Evolutionary conservation across 148 eudicot genomes (phyloP), one percentile per base, ranked within the genome.

Genomic region (Silene conica): DNA sequence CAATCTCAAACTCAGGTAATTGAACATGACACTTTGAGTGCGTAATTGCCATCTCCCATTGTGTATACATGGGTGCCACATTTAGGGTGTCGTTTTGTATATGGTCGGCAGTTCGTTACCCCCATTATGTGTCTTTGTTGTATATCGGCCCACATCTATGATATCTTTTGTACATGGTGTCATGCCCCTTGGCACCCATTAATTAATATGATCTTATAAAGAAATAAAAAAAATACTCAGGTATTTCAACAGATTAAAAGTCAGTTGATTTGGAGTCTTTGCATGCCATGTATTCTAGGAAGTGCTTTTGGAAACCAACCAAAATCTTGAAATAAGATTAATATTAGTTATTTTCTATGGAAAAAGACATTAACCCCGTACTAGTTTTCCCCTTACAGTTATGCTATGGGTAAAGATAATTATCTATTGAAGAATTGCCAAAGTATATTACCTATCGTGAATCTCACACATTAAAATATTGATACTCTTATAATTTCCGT

Each of bases 1-100:
- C 88, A 86, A 66, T 70, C 97, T 73, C 91, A 91, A 54, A 72
- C 89, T 55, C 92, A 87, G 99, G 99, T 92, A 86, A 57, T 38
- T 38, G 43, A 38, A 38, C 43, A 38, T 38, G 8, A 38, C 7
- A 38, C 8, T 38, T 38, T 38, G 43, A 38, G 43, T 6, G 43
- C 8, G 43, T 38, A 38, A 38, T 38, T 38, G 6, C 43, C 8
- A 0, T 38, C 43, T 38, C 43, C 7, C 43, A 6, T 38, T 38
- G 8, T 38, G 43, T 38, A 38, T 38, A 38, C 7, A 38, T 38
- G 43, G 9, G 43, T 7, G 8, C 7, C 43, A 5, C 43, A 38
- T 38, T 38, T 38, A 6, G 8, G 43, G 43, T 38, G 43, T 38
- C 43, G 6, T 5, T 3, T 38, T 6, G 8, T 38, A 38, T 38